Conservation (phyloP, 768 basidiomycete species). For the Lactifluus echinatus region DNA sequence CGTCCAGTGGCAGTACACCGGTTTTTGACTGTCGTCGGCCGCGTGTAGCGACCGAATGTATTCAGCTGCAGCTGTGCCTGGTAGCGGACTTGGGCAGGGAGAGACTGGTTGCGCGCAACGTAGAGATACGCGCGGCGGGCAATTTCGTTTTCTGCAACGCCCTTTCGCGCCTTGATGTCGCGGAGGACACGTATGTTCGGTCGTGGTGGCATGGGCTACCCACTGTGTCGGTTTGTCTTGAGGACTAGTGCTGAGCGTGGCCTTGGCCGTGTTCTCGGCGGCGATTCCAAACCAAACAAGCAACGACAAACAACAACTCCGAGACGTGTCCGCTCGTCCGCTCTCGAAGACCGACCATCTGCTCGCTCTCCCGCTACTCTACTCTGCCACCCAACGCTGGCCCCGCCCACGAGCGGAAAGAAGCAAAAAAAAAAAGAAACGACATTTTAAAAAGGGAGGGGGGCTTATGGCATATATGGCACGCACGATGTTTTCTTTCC, state of each 20-base stretch:
- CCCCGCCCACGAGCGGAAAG: background rate
- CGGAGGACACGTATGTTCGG: constrained; percentile 51
- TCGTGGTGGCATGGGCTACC: constrained; percentile 16
- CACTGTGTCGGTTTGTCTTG: too few species aligned
- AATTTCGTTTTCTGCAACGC: constrained; percentile 69
- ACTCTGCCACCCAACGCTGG: background rate
- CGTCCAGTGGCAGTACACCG: constrained; percentile 79
- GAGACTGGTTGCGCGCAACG: constrained; percentile 83
- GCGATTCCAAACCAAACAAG: background rate
- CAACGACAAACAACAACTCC: constrained; percentile 11
- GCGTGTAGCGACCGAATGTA: constrained; percentile 71
- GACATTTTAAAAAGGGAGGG: background rate
- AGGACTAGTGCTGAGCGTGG: too few species aligned
- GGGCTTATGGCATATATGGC: constrained; percentile 8
- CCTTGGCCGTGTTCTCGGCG: too few species aligned
- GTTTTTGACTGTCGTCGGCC: constrained; percentile 84
- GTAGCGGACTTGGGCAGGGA: constrained; percentile 85
- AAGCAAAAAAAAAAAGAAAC: too few species aligned
- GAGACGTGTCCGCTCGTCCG: too few species aligned
- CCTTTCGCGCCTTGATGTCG: constrained; percentile 69
- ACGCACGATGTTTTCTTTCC: background rate
- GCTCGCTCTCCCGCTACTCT: background rate
- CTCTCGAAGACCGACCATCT: too few species aligned
- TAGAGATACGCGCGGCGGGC: constrained; percentile 84
- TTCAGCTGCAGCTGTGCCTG: constrained; percentile 93